Conservation (phyloP, 1,139 yeast genomes). For the Pichia cactophila region DNA sequence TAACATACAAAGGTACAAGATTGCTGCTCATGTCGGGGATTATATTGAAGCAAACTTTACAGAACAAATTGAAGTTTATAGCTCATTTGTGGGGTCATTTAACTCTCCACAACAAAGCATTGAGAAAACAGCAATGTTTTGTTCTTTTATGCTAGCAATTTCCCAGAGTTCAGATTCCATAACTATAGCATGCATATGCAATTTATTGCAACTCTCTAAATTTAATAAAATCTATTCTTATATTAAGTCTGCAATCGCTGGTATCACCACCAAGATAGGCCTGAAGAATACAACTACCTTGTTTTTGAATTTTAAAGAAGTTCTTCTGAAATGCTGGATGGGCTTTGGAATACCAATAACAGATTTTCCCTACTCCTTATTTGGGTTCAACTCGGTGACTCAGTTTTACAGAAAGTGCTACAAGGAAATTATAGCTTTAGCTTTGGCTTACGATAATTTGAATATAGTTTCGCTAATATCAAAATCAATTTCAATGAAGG, state of each 20-base stretch:
- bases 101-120: conserved; percentile 31
- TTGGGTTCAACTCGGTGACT: conserved; percentile 29
- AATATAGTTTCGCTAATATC: conserved; percentile 13
- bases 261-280: conserved; percentile 21
- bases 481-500: conserved; percentile 4
- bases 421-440: conserved; percentile 33
- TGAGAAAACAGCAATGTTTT: conserved; percentile 37
- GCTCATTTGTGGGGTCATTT: conserved; percentile 30
- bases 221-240: conserved; percentile 31
- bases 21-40: conserved; percentile 8
- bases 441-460: conserved; percentile 26
- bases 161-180: conserved; percentile 29
- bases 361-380: conserved; percentile 35
- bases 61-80: conserved; percentile 30
- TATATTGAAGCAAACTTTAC: conserved; percentile 8
- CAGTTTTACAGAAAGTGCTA: conserved; percentile 30
- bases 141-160: conserved; percentile 31
- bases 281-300: conserved; percentile 22
- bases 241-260: conserved; percentile 25
- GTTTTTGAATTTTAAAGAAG: conserved; percentile 26
- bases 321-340: conserved; percentile 36
- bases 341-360: conserved; percentile 28
- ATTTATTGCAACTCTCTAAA: conserved; percentile 35
- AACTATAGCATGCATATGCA: conserved; percentile 32
- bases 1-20: conserved; percentile 13